Evolutionary conservation across 768 basidiomycete genomes (phyloP).

Genomic region (Naganishia antarctica): DNA sequence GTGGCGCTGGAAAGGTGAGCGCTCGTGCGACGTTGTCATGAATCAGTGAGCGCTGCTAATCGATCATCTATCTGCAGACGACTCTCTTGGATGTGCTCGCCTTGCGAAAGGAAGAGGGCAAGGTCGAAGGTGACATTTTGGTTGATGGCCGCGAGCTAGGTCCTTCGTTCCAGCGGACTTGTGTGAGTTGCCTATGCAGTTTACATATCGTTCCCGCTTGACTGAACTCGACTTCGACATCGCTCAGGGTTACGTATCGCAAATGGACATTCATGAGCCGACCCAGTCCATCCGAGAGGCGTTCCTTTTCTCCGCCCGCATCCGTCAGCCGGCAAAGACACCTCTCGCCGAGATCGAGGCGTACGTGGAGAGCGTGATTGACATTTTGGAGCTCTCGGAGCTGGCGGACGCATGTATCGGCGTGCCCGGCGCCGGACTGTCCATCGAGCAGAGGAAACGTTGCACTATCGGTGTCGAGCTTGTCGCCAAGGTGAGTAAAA

Average conservation of each 20-base stretch:
- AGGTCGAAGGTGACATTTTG: conserved; percentile 48
- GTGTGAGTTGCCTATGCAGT: conserved; percentile 30
- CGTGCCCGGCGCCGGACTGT: conserved; percentile 51
- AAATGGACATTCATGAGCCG: conserved; percentile 36
- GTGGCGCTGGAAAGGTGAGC: conserved; percentile 46
- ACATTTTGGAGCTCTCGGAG: conserved; percentile 58
- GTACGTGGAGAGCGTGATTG: conserved; percentile 48
- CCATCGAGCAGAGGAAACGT: conserved; percentile 55
- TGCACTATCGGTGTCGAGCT: conserved; percentile 77
- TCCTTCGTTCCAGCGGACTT: conserved; percentile 46
- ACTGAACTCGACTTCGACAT: conserved; percentile 45
- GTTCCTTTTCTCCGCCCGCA: conserved; percentile 45
- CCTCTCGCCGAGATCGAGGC: conserved; percentile 43
- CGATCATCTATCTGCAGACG: conserved; percentile 34
- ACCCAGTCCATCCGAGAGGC: conserved; percentile 48
- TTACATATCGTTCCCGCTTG: neutral
- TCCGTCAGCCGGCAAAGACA: conserved; percentile 44
- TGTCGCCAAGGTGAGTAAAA: conserved; percentile 57
- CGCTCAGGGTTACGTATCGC: conserved; percentile 50
- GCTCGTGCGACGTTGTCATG: conserved; percentile 1
- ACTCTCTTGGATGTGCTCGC: conserved; percentile 36
- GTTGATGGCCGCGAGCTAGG: conserved; percentile 46
- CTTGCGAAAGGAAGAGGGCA: conserved; percentile 36
- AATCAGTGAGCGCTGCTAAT: neutral
- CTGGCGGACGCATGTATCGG: conserved; percentile 67